Conservation (phyloP, 352 stramenopile genomes). For the Pythium sp. region DNA sequence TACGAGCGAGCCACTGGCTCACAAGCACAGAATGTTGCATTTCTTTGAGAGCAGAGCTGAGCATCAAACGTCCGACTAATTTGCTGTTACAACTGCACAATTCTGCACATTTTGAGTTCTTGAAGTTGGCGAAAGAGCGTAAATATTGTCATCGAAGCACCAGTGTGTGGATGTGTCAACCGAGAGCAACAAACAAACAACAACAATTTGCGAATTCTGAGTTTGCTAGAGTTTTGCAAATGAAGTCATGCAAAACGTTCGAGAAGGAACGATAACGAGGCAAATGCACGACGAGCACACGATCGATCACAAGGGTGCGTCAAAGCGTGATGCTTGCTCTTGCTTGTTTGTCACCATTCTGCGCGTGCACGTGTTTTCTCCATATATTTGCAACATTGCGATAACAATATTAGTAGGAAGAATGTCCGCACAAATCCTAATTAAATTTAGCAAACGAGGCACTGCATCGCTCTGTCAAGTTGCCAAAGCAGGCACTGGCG, state of each 20-base stretch:
- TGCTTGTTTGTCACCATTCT: neutral
- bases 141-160: constrained; percentile 1
- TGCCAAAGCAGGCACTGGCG: neutral
- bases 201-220: neutral
- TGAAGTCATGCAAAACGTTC: neutral
- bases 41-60: neutral
- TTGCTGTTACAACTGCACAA: neutral
- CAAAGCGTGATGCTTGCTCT: neutral
- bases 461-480: neutral
- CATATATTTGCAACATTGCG: neutral
- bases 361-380: neutral
- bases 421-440: neutral
- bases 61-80: neutral
- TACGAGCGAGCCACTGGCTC: neutral
- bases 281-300: neutral
- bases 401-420: neutral
- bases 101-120: neutral
- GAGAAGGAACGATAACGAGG: neutral
- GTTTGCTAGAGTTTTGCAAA: neutral
- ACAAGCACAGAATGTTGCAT: neutral
- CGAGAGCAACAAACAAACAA: neutral
- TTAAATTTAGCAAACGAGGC: neutral
- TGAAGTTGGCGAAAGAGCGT: neutral
- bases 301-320: neutral
- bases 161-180: constrained; percentile 2